Percentiles rank a stretch among this genome's conserved stretches.
Conservation (phyloP, 441 rosid genomes). For the Bocquillonia castaneifolia region DNA sequence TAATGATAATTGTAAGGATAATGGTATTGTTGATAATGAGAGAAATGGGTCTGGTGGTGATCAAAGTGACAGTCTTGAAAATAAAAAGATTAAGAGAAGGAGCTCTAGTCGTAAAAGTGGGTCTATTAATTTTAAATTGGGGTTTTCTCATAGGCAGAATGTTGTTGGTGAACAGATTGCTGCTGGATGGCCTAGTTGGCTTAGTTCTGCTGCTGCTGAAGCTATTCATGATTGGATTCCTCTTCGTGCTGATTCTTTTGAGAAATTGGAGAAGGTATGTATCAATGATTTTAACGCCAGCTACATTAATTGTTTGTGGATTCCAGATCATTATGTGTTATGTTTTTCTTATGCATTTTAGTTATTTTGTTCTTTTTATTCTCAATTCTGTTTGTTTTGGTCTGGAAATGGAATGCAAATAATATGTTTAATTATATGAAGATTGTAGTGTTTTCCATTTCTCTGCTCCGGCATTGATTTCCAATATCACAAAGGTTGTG, state of each 20-base stretch:
- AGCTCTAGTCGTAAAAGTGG: conserved; percentile 32
- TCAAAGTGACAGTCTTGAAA: conserved; percentile 11
- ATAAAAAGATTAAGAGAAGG: conserved; percentile 36
- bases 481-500: no score
- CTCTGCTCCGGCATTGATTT: not conserved
- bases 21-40: not conserved
- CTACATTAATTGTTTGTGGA: no score
- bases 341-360: no score
- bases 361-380: no score
- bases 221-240: conserved; percentile 87
- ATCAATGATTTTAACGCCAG: no score
- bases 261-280: conserved; percentile 81
- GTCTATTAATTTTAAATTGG: conserved; percentile 39
- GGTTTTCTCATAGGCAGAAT: conserved; percentile 37
- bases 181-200: conserved; percentile 95
- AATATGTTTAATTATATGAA: not conserved
- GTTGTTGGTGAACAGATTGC: conserved; percentile 64
- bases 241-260: conserved; percentile 62
- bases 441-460: not conserved
- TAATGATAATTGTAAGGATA: not conserved
- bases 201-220: conserved; percentile 62
- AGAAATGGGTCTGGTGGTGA: conserved; percentile 10
- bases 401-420: no score
- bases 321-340: no score
- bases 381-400: no score